Evolutionary conservation across 352 stramenopile species (phyloP).

Genomic region (Pythium chondricola): DNA sequence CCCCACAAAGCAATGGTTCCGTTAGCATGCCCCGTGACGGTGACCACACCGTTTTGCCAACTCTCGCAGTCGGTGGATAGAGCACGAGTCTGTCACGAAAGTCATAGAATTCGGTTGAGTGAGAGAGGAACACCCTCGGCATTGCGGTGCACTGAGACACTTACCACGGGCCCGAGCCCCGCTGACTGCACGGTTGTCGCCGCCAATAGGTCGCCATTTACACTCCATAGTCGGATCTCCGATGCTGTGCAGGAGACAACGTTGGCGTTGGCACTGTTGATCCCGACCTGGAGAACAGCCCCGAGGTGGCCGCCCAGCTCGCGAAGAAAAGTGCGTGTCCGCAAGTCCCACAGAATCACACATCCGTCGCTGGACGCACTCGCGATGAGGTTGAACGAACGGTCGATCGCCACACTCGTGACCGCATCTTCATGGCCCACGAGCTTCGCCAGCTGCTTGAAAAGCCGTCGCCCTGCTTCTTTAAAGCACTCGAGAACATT

Average conservation of each 20-base stretch:
- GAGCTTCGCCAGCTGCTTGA: slow-evolving; percentile 63
- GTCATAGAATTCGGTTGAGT: not conserved
- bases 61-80: slow-evolving; percentile 65
- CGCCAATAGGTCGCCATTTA: slow-evolving; percentile 72
- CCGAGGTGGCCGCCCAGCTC: slow-evolving; percentile 49
- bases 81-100: slow-evolving; percentile 37
- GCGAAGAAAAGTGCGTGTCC: slow-evolving; percentile 45
- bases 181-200: slow-evolving; percentile 31
- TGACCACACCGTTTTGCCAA: slow-evolving; percentile 66
- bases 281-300: slow-evolving; percentile 44
- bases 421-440: slow-evolving; percentile 62
- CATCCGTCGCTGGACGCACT: slow-evolving; percentile 51
- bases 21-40: slow-evolving; percentile 60
- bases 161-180: slow-evolving; percentile 52
- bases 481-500: slow-evolving; percentile 72
- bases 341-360: slow-evolving; percentile 68
- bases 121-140: too few relatives aligned
- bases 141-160: not conserved
- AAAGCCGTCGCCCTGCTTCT: slow-evolving; percentile 42
- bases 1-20: slow-evolving; percentile 73
- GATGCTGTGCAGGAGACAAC: slow-evolving; percentile 40
- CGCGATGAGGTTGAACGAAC: slow-evolving; percentile 64
- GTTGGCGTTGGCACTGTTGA: slow-evolving; percentile 68
- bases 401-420: slow-evolving; percentile 58
- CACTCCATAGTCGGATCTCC: slow-evolving; percentile 68